These are phyloP conservation scores for Streptanthus diversifolius DNA, from an alignment of 345 rosid genomes.

Conservation along the genomic window DNA sequence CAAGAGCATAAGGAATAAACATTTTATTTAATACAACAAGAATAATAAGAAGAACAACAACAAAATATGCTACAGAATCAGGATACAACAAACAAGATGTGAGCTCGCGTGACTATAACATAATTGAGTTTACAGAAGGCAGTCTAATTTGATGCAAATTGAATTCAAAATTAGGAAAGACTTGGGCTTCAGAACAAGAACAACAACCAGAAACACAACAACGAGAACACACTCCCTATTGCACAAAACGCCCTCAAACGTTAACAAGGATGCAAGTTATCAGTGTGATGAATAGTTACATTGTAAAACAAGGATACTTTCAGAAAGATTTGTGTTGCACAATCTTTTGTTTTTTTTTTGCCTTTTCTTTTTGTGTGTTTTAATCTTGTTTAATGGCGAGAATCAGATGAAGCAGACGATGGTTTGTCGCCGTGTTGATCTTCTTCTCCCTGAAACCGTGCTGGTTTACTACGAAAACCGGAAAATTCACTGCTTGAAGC, in stretches of 20 bases:
- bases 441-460: slow-evolving; percentile 16
- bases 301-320: neutral
- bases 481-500: slow-evolving; percentile 30
- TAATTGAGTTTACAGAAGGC: neutral
- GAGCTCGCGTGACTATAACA: neutral
- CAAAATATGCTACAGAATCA: neutral
- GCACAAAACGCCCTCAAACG: neutral
- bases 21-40: neutral
- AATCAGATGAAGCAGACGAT: slow-evolving; percentile 28
- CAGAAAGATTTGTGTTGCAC: neutral
- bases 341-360: neutral
- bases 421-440: slow-evolving; percentile 6
- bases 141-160: neutral
- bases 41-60: neutral
- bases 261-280: neutral
- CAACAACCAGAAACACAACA: neutral
- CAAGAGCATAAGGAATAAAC: neutral
- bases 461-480: slow-evolving; percentile 25
- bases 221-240: neutral
- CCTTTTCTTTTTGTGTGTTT: neutral
- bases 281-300: neutral
- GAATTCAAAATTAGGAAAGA: slow-evolving; percentile 4
- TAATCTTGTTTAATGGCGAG: slow-evolving; percentile 20
- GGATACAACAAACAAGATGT: slow-evolving; percentile 17
- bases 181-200: neutral